A percentile compares a stretch with the other conserved stretches of the same genome.
phyloP scores from a whole-genome alignment of 176 grass and related monocot genomes.

The Juncus effusus region DNA sequence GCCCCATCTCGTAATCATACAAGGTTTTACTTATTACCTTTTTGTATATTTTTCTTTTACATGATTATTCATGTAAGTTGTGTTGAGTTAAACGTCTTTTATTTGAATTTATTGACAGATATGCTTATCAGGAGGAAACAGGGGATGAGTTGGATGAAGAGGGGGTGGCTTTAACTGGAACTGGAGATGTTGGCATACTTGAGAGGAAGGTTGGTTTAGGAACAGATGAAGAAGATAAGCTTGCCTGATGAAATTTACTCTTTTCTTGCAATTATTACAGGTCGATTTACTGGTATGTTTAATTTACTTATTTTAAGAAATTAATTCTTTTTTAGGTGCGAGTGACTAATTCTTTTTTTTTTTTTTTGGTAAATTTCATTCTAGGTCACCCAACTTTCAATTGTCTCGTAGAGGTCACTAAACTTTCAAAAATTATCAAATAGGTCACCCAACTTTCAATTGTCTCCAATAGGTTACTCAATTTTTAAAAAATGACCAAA shows the following conservation, averaged over 20 bases:
- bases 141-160: constrained; percentile 87
- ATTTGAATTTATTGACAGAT: constrained; percentile 46
- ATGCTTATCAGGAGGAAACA: constrained; percentile 83
- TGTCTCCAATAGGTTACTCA: no score
- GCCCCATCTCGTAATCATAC: constrained; percentile 84
- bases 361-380: not conserved
- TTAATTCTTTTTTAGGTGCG: no score
- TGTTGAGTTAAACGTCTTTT: constrained; percentile 12
- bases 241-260: constrained; percentile 46
- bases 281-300: constrained; percentile 51
- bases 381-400: not conserved
- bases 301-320: not conserved
- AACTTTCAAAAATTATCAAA: no score
- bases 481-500: no score
- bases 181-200: constrained; percentile 79
- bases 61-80: constrained; percentile 5
- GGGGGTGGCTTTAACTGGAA: constrained; percentile 83
- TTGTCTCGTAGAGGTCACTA: no score
- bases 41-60: no score
- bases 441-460: no score
- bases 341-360: no score
- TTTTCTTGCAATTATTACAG: constrained; percentile 32
- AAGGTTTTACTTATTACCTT: constrained; percentile 33
- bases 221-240: constrained; percentile 77
- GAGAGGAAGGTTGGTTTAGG: constrained; percentile 49